Base-by-base conservation (phyloP, 768 basidiomycete species). In the Phaeotremella fagi region DNA sequence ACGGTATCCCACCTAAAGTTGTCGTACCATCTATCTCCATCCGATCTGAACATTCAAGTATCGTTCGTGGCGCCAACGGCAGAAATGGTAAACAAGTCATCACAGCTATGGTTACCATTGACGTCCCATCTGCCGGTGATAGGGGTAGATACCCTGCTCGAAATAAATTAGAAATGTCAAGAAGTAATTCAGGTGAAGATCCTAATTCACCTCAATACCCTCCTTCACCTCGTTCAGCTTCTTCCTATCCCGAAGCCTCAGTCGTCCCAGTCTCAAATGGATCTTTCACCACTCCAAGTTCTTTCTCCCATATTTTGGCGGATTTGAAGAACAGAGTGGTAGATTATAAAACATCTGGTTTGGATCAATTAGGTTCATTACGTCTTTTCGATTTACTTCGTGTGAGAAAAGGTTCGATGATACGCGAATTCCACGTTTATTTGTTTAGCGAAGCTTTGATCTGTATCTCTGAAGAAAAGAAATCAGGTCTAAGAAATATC, bases 371-470 rank as follows among this genome's bases (percentile, higher is more conserved):
- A 23, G 95, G 94, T 5, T 81, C 84, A 1, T 78, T 95, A 41
- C 87, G 87, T 63, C 89, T 95, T 82, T 95, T 89, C 73, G 94
- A 95, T 75, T 79, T 91, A 42, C 77, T 98, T 24, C 85, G 83
- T 45, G 90, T 97, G 37, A 83, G 90, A 46, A 84, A 92, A 45
- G 94, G 94, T 61, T 78, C 85, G 9, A 85, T 90, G 55, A 85
- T 92, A 18, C 83, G 91, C 50, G 92, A 95, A 73, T 97, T 97
- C 75, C 88, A 85, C 70, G 90, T 95, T 55, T 97, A 98, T 77
- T 82, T 99, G 24, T 99, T 97, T 82, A 86, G 86, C 68, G 90
- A 97, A 74, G 95, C 95, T 9, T 88, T 99, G 60, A 90, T 99
- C 55, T 99, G 95, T 73, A 90, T 98, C n/a, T 82, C 87, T 18